These are phyloP conservation scores for Paramecium biaurelia DNA, from an alignment of 73 alveolate genomes.

Conservation along the genomic window DNA sequence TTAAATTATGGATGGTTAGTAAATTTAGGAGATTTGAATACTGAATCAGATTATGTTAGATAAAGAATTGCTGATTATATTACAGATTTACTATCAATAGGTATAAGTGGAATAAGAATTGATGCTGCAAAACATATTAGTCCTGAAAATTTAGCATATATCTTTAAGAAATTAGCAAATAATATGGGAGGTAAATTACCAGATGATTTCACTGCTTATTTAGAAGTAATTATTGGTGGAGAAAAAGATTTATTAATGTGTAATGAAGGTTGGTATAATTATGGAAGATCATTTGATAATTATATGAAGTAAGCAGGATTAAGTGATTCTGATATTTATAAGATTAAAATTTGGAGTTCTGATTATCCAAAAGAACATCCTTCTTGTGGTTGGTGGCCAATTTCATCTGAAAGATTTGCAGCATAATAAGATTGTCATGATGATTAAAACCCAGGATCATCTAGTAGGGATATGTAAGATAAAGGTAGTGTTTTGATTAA, in stretches of 20 bases:
- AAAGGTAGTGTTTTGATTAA: slow-evolving; percentile 87
- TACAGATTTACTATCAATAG: slow-evolving; percentile 79
- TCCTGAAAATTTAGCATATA: slow-evolving; percentile 75
- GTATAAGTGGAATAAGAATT: slow-evolving; percentile 85
- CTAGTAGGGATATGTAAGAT: slow-evolving; percentile 92
- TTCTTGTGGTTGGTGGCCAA: slow-evolving; percentile 88
- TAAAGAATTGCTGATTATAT: slow-evolving; percentile 90
- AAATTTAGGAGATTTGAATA: slow-evolving; percentile 81
- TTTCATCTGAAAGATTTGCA: slow-evolving; percentile 86
- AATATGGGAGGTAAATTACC: slow-evolving; percentile 91
- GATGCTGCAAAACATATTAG: slow-evolving; percentile 89
- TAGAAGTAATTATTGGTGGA: slow-evolving; percentile 91
- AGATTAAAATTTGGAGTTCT: slow-evolving; percentile 91
- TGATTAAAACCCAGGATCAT: slow-evolving; percentile 95
- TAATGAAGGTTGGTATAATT: slow-evolving; percentile 75
- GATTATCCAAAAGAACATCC: slow-evolving; percentile 95
- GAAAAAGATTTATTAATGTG: slow-evolving; percentile 90
- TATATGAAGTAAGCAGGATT: slow-evolving; percentile 77
- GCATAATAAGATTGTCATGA: slow-evolving; percentile 93
- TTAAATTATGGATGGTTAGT: slow-evolving; percentile 85
- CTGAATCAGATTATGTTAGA: slow-evolving; percentile 85
- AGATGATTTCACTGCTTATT: slow-evolving; percentile 83
- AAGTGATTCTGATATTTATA: slow-evolving; percentile 81
- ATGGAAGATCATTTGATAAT: slow-evolving; percentile 79
- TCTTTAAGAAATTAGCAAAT: slow-evolving; percentile 73